These are phyloP conservation scores for Triticum turgidum DNA, from an alignment of 176 grass and related monocot species.

Conservation along the genomic window DNA sequence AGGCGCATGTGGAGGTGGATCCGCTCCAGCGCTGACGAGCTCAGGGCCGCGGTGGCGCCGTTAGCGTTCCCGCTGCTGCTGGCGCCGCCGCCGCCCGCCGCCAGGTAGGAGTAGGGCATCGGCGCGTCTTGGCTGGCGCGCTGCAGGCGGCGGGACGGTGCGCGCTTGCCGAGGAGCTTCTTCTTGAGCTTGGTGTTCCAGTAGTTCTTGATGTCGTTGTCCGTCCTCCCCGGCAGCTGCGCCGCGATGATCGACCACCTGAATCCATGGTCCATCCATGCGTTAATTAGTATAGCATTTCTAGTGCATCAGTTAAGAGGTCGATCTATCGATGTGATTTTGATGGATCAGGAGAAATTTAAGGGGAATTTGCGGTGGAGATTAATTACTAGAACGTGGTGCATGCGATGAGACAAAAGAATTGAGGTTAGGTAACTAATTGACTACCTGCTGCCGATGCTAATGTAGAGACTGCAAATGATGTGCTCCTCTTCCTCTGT, in stretches of 20 bases:
- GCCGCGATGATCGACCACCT: constrained; percentile 99
- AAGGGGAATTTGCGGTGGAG: background rate
- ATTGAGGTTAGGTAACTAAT: background rate
- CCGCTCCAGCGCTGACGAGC: constrained; percentile 74
- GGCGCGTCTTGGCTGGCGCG: constrained; percentile 23
- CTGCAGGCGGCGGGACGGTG: constrained; percentile 38
- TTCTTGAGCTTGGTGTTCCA: constrained; percentile 99
- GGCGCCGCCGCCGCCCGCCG: background rate
- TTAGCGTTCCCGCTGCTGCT: background rate
- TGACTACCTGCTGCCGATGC: constrained; percentile 90
- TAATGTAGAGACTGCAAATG: constrained; percentile 94
- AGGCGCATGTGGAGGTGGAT: constrained; percentile 95
- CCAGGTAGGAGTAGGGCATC: constrained; percentile 12
- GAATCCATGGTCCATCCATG: background rate
- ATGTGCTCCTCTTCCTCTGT: constrained; percentile 89
- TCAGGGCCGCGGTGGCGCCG: constrained; percentile 25
- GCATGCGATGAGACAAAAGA: background rate
- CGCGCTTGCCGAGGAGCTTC: constrained; percentile 82
- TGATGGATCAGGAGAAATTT: background rate
- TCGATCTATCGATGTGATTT: background rate
- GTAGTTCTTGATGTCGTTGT: constrained; percentile 99
- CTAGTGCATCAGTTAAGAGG: background rate
- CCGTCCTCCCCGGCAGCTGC: constrained; percentile 87
- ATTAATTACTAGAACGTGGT: background rate
- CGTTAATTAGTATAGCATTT: background rate